Evolutionary conservation across 2,329 filamentous ascomycete genomes (phyloP), one percentile per base, ranked within the genome.

Genomic region (Ophiocordyceps camponoti-rufipedis): DNA sequence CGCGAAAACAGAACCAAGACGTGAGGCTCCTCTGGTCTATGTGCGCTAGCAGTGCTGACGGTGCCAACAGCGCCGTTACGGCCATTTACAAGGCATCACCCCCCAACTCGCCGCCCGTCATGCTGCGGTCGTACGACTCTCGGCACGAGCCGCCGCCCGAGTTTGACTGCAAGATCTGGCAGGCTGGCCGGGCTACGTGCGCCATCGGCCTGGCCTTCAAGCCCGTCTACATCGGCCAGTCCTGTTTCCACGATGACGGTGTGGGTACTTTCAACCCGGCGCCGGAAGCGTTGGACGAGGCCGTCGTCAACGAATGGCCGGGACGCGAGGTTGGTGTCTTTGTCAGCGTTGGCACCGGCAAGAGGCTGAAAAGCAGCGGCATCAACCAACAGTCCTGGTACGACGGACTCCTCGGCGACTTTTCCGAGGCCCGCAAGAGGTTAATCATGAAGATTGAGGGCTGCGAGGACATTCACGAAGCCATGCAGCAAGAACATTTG

Each of bases 151-250:
- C 88, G 0, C 75, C 87, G 0, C 84, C 89, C 2, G 88, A 95
- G 60, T 89, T 86, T 49, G 84, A 94, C 57, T 94, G 88, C 63
- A 94, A 82, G 42, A 91, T 98, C 47, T 98, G 91, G 91, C 82
- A 98, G 64, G 91, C 91, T 5, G 91, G 91, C 11, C 78, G 91
- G 48, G 91, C 91, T n/a, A 98, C 91, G 1, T 85, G 76, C 45
- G 85, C 91, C 1, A 91, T 89, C 1, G 86, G 85, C 0, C 70
- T 95, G 41, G 91, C 91, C 1, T 98, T 98, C 66, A 98, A 98
- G 60, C 87, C 89, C 0, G 87, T 98, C 44, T 82, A 84, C 52
- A 85, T 98, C 38, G 91, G 91, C 4, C 89, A 96, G 60, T 89
- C 87, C 1, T 72, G 87, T 10, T 98, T 98, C 57, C 82, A 94